Evolutionary conservation across 2,329 filamentous ascomycete genomes (phyloP).

Genomic region (Epichloe elymi): DNA sequence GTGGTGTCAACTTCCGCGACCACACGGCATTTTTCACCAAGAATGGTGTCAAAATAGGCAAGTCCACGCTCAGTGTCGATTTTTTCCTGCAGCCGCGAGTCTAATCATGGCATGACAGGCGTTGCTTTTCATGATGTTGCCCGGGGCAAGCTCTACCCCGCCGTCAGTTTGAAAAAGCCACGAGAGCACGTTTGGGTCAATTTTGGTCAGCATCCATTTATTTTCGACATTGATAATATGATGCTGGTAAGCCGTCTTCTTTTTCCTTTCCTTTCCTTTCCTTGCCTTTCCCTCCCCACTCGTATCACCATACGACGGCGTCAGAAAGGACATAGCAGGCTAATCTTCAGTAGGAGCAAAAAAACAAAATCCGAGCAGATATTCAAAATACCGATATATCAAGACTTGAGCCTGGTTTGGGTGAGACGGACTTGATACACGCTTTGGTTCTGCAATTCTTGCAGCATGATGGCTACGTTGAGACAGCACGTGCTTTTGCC

Average conservation of each 20-base stretch:
- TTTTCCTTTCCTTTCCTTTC: too few species aligned
- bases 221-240: conserved; percentile 82
- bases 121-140: conserved; percentile 56
- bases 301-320: background rate
- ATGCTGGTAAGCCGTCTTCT: conserved; percentile 46
- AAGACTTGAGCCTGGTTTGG: conserved; percentile 47
- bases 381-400: conserved; percentile 47
- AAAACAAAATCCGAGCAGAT: conserved; percentile 41
- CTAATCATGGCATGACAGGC: conserved; percentile 31
- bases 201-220: conserved; percentile 63
- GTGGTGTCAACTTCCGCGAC: conserved; percentile 52
- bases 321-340: background rate
- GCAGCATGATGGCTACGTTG: conserved; percentile 89
- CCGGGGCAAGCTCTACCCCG: conserved; percentile 50
- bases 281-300: background rate
- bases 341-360: conserved; percentile 38
- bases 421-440: conserved; percentile 70
- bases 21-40: conserved; percentile 57
- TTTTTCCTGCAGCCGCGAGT: background rate
- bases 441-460: conserved; percentile 74
- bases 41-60: conserved; percentile 45
- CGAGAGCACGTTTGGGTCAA: conserved; percentile 51
- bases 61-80: conserved; percentile 8
- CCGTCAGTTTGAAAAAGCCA: conserved; percentile 50
- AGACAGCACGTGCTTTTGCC: conserved; percentile 80